Conservation (phyloP, 1,284 basidiomycete genomes). For the Athelia psychrophila region DNA sequence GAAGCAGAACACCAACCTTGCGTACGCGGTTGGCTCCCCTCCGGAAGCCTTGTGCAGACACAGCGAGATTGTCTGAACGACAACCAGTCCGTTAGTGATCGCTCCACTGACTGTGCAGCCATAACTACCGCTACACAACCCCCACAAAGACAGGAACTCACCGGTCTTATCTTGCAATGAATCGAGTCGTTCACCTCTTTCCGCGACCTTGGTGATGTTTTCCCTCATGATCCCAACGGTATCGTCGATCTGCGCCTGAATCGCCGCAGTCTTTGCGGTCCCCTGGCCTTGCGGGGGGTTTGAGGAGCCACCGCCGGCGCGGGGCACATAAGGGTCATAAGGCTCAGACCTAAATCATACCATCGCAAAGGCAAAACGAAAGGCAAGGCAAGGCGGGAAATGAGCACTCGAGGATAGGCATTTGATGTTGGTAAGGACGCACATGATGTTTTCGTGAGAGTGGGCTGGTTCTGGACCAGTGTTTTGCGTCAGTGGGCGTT, state of each 20-base stretch:
- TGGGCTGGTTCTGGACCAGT: constrained; percentile 5
- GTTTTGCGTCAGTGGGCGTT: too few relatives aligned
- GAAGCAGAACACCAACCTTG: constrained; percentile 73
- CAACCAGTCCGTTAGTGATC: constrained; percentile 2
- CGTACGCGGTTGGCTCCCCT: constrained; percentile 96
- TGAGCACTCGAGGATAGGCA: constrained; percentile 7
- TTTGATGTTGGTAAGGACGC: constrained; percentile 14
- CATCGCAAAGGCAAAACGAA: too few relatives aligned
- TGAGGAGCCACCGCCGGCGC: constrained; percentile 64
- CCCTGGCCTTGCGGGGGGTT: constrained; percentile 51
- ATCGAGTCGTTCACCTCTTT: constrained; percentile 93
- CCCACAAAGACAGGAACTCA: constrained; percentile 37
- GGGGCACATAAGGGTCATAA: constrained; percentile 94
- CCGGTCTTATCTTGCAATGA: constrained; percentile 98
- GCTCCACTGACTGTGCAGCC: constrained; percentile 1
- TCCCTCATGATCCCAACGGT: constrained; percentile 97
- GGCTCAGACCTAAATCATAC: constrained; percentile 89
- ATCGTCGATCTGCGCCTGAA: constrained; percentile 93
- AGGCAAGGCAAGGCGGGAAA: constrained; percentile 9
- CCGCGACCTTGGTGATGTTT: constrained; percentile 95
- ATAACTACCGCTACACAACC: background rate
- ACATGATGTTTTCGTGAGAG: constrained; percentile 35
- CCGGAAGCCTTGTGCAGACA: constrained; percentile 98
- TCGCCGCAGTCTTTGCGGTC: constrained; percentile 86
- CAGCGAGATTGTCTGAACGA: constrained; percentile 81